Percentiles rank a stretch among this genome's conserved stretches.
Evolutionary conservation across 2,329 filamentous ascomycete genomes (phyloP).

Genomic region (Arthrobotrys sphaeroides): DNA sequence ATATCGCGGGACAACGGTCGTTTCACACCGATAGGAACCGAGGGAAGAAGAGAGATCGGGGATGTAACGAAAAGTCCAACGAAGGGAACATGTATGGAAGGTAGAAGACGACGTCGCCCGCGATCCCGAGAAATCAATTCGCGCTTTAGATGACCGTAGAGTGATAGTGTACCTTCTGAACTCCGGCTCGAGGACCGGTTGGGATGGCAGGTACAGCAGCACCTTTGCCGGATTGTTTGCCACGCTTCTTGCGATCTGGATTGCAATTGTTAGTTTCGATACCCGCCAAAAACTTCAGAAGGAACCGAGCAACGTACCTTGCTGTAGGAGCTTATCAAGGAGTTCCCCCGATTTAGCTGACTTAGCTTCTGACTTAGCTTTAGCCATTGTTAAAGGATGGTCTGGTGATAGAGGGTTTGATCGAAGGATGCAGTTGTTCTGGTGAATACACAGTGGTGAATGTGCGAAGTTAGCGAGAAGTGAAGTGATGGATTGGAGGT

Average conservation of each 20-base stretch:
- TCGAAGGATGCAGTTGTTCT: no score
- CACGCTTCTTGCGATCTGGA: conserved; percentile 42
- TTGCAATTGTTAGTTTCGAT: conserved; percentile 1
- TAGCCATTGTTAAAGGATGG: conserved; percentile 15
- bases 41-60: conserved; percentile 3
- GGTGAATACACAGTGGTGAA: background rate
- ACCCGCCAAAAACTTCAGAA: background rate
- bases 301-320: conserved; percentile 15
- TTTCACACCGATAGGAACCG: conserved; percentile 7
- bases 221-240: conserved; percentile 20
- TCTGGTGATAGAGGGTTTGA: no score
- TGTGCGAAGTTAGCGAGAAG: background rate
- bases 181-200: conserved; percentile 30
- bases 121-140: conserved; percentile 17
- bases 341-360: no score
- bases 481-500: background rate
- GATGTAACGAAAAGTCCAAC: conserved; percentile 6
- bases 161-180: conserved; percentile 48
- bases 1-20: conserved; percentile 11
- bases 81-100: conserved; percentile 2
- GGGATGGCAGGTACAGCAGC: conserved; percentile 17
- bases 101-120: background rate
- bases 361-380: conserved; percentile 18
- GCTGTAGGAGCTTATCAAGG: conserved; percentile 38
- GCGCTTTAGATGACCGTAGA: conserved; percentile 23